Evolutionary conservation across 2,329 filamentous ascomycete genomes (phyloP).

Genomic region (Escovopsis sp.): DNA sequence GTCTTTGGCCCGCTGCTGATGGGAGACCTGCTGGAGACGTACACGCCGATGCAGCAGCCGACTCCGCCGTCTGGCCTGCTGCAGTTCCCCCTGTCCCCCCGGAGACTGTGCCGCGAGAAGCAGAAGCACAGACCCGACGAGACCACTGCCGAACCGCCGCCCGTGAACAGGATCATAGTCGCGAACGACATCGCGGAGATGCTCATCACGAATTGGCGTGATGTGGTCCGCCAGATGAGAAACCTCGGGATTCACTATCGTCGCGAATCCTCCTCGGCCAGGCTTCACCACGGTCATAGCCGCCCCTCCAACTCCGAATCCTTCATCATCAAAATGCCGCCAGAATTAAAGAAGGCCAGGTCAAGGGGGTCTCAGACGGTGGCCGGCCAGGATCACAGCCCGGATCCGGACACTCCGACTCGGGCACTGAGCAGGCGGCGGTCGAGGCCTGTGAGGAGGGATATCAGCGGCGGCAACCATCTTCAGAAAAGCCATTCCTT

Average conservation of each 20-base stretch:
- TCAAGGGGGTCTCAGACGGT: not conserved
- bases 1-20: constrained; percentile 51
- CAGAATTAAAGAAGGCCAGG: constrained; percentile 4
- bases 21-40: constrained; percentile 39
- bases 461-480: not conserved
- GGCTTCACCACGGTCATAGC: constrained; percentile 10
- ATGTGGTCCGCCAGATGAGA: constrained; percentile 46
- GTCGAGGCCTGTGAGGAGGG: constrained; percentile 4
- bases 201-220: constrained; percentile 51
- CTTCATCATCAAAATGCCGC: constrained; percentile 15
- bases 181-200: constrained; percentile 49
- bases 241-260: constrained; percentile 22
- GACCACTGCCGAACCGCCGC: constrained; percentile 10
- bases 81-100: constrained; percentile 28
- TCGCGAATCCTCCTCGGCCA: constrained; percentile 9
- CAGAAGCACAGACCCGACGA: constrained; percentile 9
- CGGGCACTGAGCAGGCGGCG: constrained; percentile 10
- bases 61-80: constrained; percentile 26
- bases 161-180: constrained; percentile 41
- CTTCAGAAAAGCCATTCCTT: not conserved
- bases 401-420: constrained; percentile 23
- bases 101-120: constrained; percentile 20
- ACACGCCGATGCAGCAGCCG: constrained; percentile 30
- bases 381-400: constrained; percentile 16
- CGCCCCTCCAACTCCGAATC: constrained; percentile 28